A percentile compares a stretch with the other conserved stretches of the same genome.
phyloP scores from a whole-genome alignment of 495 filamentous ascomycete genomes.

The Tuber calosporum region DNA sequence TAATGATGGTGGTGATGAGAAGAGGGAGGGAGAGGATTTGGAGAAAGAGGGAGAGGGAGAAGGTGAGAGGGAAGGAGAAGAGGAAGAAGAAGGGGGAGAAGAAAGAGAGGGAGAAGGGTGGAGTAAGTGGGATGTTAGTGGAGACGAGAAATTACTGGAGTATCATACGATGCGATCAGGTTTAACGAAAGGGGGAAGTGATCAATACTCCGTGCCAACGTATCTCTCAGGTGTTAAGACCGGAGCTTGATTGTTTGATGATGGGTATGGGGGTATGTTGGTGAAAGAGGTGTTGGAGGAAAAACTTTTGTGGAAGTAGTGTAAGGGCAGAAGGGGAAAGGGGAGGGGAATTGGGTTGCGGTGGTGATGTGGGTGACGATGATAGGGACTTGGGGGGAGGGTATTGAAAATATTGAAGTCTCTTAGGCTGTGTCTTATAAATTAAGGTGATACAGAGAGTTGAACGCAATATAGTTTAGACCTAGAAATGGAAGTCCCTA shows the following conservation, averaged over 20 bases:
- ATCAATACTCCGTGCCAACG: neutral
- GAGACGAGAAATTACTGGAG: neutral
- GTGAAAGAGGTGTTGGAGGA: neutral
- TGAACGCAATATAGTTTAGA: too few species aligned
- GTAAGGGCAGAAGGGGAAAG: neutral
- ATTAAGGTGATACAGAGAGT: too few species aligned
- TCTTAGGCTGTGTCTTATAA: too few species aligned
- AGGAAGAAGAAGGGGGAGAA: neutral
- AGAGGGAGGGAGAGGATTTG: neutral
- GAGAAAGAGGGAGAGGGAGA: neutral
- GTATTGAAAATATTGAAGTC: too few species aligned
- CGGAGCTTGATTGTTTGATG: too few species aligned
- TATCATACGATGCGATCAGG: neutral
- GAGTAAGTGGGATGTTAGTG: neutral
- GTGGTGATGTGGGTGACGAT: neutral
- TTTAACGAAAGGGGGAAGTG: neutral
- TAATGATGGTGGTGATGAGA: constrained; percentile 23
- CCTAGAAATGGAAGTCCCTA: too few species aligned
- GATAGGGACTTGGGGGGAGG: neutral
- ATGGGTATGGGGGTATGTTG: neutral
- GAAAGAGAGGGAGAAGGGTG: neutral
- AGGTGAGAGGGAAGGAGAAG: neutral
- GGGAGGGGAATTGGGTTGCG: neutral
- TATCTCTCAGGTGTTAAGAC: neutral
- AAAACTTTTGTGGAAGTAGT: neutral